Conservation (phyloP, 2,329 filamentous ascomycete genomes). For the Blumeria hordei region DNA sequence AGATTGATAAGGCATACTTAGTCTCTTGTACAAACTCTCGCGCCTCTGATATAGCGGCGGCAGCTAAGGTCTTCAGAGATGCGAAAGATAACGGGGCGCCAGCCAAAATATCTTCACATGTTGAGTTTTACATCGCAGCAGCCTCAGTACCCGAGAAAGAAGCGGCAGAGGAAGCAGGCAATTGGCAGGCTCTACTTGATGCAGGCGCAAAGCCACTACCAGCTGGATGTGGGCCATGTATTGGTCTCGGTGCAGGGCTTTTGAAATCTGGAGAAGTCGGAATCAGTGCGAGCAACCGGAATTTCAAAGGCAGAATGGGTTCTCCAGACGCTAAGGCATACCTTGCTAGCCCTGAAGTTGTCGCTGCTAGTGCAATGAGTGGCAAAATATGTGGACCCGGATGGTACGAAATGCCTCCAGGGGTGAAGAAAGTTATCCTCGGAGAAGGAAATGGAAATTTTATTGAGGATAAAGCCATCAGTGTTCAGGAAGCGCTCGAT, state of each 20-base stretch:
- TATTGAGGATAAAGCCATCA: conserved; percentile 31
- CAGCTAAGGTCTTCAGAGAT: conserved; percentile 65
- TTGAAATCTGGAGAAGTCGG: conserved; percentile 70
- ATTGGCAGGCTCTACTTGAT: conserved; percentile 63
- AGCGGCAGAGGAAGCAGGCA: conserved; percentile 52
- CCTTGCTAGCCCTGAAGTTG: conserved; percentile 70
- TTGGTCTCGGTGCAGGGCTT: conserved; percentile 55
- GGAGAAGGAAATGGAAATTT: conserved; percentile 17
- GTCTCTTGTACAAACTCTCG: conserved; percentile 79
- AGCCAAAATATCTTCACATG: conserved; percentile 48
- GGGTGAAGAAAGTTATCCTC: conserved; percentile 38
- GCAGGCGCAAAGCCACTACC: conserved; percentile 54
- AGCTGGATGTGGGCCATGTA: conserved; percentile 62
- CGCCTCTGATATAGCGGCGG: conserved; percentile 56
- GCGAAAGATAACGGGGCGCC: conserved; percentile 36
- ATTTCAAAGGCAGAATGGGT: conserved; percentile 85
- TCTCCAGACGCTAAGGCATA: conserved; percentile 59
- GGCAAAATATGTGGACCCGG: conserved; percentile 55
- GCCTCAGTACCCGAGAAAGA: conserved; percentile 59
- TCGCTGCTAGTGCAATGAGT: conserved; percentile 63
- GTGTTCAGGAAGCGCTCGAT: conserved; percentile 40
- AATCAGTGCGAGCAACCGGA: conserved; percentile 63
- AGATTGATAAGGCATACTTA: conserved; percentile 63
- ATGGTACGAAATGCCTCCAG: conserved; percentile 49
- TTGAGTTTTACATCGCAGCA: conserved; percentile 75